Evolutionary conservation across 352 stramenopile species (phyloP).

Genomic region (Phytophthora agathidicida): DNA sequence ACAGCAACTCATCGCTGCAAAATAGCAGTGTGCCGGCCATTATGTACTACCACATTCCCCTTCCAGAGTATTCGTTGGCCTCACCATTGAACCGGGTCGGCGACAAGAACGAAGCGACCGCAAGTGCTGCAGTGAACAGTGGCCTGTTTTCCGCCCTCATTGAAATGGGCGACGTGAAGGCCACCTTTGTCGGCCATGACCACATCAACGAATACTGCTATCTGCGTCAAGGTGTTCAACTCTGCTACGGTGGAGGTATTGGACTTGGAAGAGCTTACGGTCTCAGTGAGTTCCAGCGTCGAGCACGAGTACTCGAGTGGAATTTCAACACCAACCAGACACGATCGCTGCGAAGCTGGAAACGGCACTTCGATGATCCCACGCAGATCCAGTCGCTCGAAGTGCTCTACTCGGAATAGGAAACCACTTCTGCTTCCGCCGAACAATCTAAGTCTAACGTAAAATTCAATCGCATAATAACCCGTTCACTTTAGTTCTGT

Average conservation of each 20-base stretch:
- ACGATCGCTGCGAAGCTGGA: conserved; percentile 49
- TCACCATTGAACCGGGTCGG: conserved; percentile 26
- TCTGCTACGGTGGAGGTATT: conserved; percentile 63
- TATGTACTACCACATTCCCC: conserved; percentile 73
- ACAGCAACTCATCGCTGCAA: conserved; percentile 12
- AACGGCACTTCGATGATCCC: conserved; percentile 41
- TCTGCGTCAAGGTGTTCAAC: conserved; percentile 45
- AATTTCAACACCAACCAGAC: conserved; percentile 41
- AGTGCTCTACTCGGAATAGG: conserved; percentile 45
- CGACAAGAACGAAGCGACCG: conserved; percentile 37
- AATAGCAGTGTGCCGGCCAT: conserved; percentile 38
- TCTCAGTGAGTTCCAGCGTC: conserved; percentile 29
- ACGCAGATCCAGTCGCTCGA: conserved; percentile 41
- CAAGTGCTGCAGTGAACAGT: conserved; percentile 34
- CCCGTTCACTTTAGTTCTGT: too few species aligned
- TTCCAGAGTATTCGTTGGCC: conserved; percentile 50
- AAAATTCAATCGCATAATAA: conserved; percentile 20
- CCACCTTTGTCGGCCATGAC: conserved; percentile 63
- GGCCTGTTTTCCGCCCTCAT: conserved; percentile 49
- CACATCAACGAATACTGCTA: conserved; percentile 74
- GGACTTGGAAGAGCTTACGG: conserved; percentile 49
- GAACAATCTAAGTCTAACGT: too few species aligned
- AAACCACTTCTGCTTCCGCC: conserved; percentile 23
- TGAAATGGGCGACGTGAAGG: conserved; percentile 60
- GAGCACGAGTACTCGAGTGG: conserved; percentile 55